Conservation (phyloP, 192 early-diverging fungal genomes). For the Neocallimastix lanati region DNA sequence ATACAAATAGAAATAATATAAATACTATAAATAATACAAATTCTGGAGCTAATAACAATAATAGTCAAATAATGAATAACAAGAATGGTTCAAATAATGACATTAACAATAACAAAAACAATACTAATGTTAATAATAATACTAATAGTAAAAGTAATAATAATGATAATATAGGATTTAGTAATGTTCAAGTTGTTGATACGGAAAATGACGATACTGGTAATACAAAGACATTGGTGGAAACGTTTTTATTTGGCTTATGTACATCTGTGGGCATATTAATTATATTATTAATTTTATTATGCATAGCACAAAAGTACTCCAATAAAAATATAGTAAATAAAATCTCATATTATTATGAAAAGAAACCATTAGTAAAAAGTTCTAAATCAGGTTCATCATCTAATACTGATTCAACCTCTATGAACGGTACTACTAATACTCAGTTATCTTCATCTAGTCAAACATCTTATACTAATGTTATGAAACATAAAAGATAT, state of each 20-base stretch:
- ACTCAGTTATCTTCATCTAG: not conserved
- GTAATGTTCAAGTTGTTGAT: too few species aligned
- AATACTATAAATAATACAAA: too few species aligned
- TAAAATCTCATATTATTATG: not conserved
- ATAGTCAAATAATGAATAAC: too few species aligned
- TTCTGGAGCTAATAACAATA: too few species aligned
- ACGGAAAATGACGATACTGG: too few species aligned
- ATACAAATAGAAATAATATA: too few species aligned
- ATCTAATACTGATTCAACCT: not conserved
- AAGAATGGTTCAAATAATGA: too few species aligned
- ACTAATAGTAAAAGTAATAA: too few species aligned
- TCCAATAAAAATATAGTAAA: not conserved
- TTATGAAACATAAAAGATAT: not conserved
- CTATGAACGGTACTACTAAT: not conserved
- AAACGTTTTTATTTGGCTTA: not conserved
- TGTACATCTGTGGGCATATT: not conserved
- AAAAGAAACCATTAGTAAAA: not conserved
- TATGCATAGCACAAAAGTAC: not conserved
- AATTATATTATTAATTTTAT: not conserved
- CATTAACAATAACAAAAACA: too few species aligned
- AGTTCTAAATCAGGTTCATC: not conserved
- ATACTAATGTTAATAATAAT: too few species aligned
- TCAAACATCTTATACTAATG: not conserved
- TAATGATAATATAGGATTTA: too few species aligned
- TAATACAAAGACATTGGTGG: not conserved